These are phyloP conservation scores for Fusarium sp. DNA, from an alignment of 2,329 filamentous ascomycete species.

Conservation along the genomic window DNA sequence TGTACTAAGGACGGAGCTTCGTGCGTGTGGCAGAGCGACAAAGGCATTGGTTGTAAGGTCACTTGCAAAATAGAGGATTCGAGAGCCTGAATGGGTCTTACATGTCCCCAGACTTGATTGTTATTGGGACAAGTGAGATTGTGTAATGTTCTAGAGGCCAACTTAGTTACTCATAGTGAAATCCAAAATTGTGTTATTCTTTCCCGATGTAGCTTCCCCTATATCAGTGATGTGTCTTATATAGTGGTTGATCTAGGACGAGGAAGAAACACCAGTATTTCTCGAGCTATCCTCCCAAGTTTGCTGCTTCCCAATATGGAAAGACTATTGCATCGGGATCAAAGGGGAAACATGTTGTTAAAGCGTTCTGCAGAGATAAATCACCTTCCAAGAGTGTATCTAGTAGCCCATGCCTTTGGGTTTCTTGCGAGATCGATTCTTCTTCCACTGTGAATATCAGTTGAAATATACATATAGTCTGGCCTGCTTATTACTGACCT, in stretches of 20 bases:
- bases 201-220: no score
- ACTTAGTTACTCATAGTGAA: no score
- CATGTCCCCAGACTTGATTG: not conserved
- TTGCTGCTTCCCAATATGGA: not conserved
- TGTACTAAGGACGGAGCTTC: not conserved
- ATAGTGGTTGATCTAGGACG: not conserved
- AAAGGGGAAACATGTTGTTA: not conserved
- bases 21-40: not conserved
- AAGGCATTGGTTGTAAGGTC: not conserved
- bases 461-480: fast-evolving
- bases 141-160: no score
- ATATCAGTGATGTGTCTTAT: no score
- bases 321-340: not conserved
- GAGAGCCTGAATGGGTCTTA: fast-evolving
- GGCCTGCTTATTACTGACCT: fast-evolving
- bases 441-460: not conserved
- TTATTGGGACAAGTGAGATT: not conserved
- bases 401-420: not conserved
- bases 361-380: not conserved
- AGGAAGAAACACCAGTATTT: fast-evolving
- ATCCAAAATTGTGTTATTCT: no score
- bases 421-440: not conserved
- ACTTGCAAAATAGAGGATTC: not conserved
- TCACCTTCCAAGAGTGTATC: not conserved
- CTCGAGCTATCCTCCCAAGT: not conserved